Base-by-base conservation (phyloP, 2,329 filamentous ascomycete genomes). In the Periconia sp. region DNA sequence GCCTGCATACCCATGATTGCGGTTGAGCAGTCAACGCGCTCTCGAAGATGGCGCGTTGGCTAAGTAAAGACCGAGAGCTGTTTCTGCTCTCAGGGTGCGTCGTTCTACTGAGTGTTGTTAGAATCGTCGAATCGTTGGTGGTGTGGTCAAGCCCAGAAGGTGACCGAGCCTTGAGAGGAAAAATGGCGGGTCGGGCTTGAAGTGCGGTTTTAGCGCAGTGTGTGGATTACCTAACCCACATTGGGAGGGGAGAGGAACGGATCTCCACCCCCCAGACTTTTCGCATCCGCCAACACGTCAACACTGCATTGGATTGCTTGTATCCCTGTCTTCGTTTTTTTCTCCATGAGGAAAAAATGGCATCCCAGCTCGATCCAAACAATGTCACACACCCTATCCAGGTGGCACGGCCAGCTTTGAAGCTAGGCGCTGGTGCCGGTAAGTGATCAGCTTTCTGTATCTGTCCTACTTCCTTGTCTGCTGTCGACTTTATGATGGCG, bases 1-100 rank as follows among this genome's bases (percentile, higher is more conserved):
- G 58, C 57, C 50, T 54, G 62, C 77, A 52, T 74, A 80, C 78
- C 76, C 78, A 87, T 87, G 82, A 84, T 86, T 85, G 83, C 81
- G 78, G 77, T 57, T 48, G 13, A 52, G 60, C 57, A 68, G 74
- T 69, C 68, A 71, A 68, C 69, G 72, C 72, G 72, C 72, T 55
- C 60, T 61, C 56, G 61, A 48, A 41, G 56, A 65, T 63, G 56
- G 71, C 71, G 72, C 72, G 70, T 65, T 72, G 65, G 64, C 65
- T 65, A 64, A 47, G 47, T 49, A 57, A 49, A 50, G 64, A 45
- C 51, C 53, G 65, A 71, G 68, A 70, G 68, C 61, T 54, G 54
- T 58, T 48, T 51, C 49, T 62, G 62, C 62, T 63, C 65, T 70
- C 68, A 58, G 55, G 47, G 55, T 53, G 23, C 37, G 49, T 58